These are phyloP conservation scores for Arabidopsis thaliana DNA, from an alignment of 345 rosid genomes.

Conservation along the genomic window TAIR10.1 NC_003074.8:3046001-3046500, in stretches of 20 bases:
- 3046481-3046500: neutral
- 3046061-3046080: slow-evolving; percentile 28
- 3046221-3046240: slow-evolving; percentile 3
- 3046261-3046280: neutral
- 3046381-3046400: neutral
- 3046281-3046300: neutral
- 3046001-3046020: slow-evolving; percentile 24
- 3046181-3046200: slow-evolving; percentile 19
- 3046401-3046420: neutral
- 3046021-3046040: neutral
- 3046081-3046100: slow-evolving; percentile 52
- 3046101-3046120: slow-evolving; percentile 5
- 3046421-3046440: neutral
- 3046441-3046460: neutral
- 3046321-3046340: neutral
- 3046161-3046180: neutral
- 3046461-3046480: neutral
- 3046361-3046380: neutral
- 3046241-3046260: slow-evolving; percentile 1
- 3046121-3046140: slow-evolving; percentile 29
- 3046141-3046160: slow-evolving; percentile 18
- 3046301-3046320: neutral
- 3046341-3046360: neutral
- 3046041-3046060: slow-evolving; percentile 15
- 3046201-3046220: slow-evolving; percentile 34